These are phyloP conservation scores for Clonostachys solani DNA, from an alignment of 2,329 filamentous ascomycete species.

Conservation along the genomic window DNA sequence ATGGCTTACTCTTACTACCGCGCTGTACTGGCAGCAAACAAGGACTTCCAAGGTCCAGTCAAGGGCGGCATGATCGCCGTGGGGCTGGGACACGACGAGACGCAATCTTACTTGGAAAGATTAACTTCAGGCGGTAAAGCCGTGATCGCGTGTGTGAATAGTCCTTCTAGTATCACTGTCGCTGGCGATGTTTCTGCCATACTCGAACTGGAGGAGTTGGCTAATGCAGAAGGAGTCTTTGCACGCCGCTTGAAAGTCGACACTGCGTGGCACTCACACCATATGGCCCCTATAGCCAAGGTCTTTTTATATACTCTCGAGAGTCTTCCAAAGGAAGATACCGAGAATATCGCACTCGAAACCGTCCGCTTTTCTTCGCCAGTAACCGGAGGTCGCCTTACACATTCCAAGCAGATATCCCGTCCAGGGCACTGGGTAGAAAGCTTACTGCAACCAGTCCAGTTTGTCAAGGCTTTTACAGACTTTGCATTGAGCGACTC, in stretches of 20 bases:
- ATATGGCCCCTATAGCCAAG: constrained; percentile 19
- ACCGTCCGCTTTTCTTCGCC: too few species aligned
- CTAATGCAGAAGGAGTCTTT: constrained; percentile 16
- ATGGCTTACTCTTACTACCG: constrained; percentile 32
- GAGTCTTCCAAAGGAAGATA: too few species aligned
- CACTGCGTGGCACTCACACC: constrained; percentile 36
- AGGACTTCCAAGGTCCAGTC: background rate
- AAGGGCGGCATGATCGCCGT: constrained; percentile 32
- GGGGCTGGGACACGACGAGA: constrained; percentile 17
- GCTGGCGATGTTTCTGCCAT: constrained; percentile 30
- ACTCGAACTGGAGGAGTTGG: constrained; percentile 16
- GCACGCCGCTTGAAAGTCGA: constrained; percentile 26
- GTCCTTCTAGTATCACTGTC: constrained; percentile 38
- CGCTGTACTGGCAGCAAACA: constrained; percentile 1
- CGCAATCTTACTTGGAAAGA: constrained; percentile 24
- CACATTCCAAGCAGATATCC: too few species aligned
- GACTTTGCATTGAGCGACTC: too few species aligned
- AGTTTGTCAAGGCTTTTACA: too few species aligned
- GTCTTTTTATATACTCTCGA: background rate
- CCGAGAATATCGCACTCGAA: too few species aligned
- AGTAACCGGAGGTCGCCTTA: too few species aligned
- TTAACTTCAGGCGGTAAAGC: background rate
- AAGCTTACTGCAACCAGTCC: too few species aligned
- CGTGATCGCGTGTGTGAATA: constrained; percentile 36
- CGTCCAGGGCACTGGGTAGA: too few species aligned